A percentile compares a stretch with the other conserved stretches of the same genome.
Evolutionary conservation across 345 rosid species (phyloP).

Genomic region (Pistacia atlantica): DNA sequence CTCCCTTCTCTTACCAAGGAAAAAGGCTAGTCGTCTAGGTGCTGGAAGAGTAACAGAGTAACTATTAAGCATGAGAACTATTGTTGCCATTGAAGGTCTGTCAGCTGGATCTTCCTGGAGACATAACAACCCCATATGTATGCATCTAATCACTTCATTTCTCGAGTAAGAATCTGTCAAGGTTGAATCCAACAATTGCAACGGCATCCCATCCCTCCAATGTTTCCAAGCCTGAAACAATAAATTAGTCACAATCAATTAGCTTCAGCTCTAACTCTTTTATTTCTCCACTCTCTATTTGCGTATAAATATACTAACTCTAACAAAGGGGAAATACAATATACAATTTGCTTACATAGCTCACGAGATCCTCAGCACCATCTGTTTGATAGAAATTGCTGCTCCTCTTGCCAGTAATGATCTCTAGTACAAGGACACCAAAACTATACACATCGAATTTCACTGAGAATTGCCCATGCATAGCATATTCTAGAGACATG

Average conservation of each 20-base stretch:
- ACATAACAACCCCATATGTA: constrained; percentile 35
- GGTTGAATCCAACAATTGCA: constrained; percentile 24
- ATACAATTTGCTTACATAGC: constrained; percentile 21
- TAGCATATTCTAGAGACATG: constrained; percentile 44
- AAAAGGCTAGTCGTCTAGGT: constrained; percentile 27
- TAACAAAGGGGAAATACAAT: not conserved
- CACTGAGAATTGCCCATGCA: constrained; percentile 35
- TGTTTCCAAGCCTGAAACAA: constrained; percentile 33
- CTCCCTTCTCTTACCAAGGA: not conserved
- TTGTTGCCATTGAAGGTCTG: constrained; percentile 41
- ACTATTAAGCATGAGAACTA: constrained; percentile 36
- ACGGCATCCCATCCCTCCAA: constrained; percentile 24
- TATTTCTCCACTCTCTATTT: not conserved
- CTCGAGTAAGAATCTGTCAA: constrained; percentile 19
- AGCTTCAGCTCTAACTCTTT: not conserved
- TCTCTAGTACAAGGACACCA: constrained; percentile 39
- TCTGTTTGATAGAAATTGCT: constrained; percentile 4
- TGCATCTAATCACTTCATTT: constrained; percentile 32
- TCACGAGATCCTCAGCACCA: constrained; percentile 9
- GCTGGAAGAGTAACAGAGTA: constrained; percentile 23
- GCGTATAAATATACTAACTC: not conserved
- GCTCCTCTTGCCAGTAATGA: constrained; percentile 35
- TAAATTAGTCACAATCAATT: not conserved
- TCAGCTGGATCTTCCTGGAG: constrained; percentile 35
- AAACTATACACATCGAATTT: constrained; percentile 44